Percentiles rank a stretch among this genome's conserved stretches.
Evolutionary conservation across 129 eudicot species (phyloP).

Genomic region (Artemisia tridentata): DNA sequence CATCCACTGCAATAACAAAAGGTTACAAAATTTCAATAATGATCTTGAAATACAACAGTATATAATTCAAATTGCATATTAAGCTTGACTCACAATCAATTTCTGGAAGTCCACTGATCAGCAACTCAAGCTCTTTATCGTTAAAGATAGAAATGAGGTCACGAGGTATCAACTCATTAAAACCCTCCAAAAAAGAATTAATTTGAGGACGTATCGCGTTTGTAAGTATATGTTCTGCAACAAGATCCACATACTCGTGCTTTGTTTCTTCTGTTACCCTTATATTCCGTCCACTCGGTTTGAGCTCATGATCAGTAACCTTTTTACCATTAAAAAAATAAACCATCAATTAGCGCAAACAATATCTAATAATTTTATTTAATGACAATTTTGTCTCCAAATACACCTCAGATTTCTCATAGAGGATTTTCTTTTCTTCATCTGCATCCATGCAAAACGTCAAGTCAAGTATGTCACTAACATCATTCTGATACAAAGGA

Average conservation of each 20-base stretch:
- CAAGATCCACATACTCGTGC: constrained; percentile 98
- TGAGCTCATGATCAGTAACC: constrained; percentile 99
- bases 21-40: not conserved
- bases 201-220: constrained; percentile 98
- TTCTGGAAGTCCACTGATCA: constrained; percentile 98
- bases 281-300: constrained; percentile 95
- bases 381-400: not conserved
- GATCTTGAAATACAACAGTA: not conserved
- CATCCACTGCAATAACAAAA: constrained; percentile 68
- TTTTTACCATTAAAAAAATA: constrained; percentile 24
- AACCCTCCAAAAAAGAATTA: constrained; percentile 86
- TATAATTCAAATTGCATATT: not conserved
- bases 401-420: constrained; percentile 89
- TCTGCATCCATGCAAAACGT: constrained; percentile 99
- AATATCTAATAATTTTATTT: not conserved
- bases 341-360: not conserved
- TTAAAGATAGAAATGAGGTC: constrained; percentile 90
- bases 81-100: constrained; percentile 70
- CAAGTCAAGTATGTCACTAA: constrained; percentile 83
- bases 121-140: constrained; percentile 95
- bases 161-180: constrained; percentile 78
- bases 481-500: constrained; percentile 73
- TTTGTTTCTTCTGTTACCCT: constrained; percentile 97
- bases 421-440: constrained; percentile 94
- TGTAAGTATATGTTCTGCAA: constrained; percentile 94